phyloP scores from a whole-genome alignment of 1,139 yeast species.

The Nakaseomyces sp. region DNA sequence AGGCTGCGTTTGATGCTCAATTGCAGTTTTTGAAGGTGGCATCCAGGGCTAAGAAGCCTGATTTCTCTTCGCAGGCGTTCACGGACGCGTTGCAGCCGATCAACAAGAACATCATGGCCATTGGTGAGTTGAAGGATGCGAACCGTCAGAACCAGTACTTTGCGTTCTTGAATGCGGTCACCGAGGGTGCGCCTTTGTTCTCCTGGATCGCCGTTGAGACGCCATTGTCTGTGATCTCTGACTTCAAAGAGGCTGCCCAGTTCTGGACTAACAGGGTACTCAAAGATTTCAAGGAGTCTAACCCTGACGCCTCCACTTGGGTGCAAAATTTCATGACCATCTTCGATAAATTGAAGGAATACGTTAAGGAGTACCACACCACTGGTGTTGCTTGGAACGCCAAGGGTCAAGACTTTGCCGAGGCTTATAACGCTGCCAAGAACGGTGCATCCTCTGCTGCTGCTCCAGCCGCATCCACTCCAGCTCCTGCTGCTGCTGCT shows the following conservation, averaged over 20 bases:
- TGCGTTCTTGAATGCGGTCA: slow-evolving; percentile 71
- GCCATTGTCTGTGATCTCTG: slow-evolving; percentile 61
- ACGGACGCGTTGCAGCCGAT: slow-evolving; percentile 58
- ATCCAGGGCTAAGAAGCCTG: slow-evolving; percentile 56
- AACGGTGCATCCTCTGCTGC: slow-evolving; percentile 17
- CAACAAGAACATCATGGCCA: slow-evolving; percentile 49
- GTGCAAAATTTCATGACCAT: slow-evolving; percentile 54
- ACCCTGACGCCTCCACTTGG: slow-evolving; percentile 68
- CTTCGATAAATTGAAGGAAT: slow-evolving; percentile 60
- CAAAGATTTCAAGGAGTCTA: slow-evolving; percentile 71
- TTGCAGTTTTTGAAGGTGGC: slow-evolving; percentile 52
- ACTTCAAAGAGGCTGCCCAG: slow-evolving; percentile 83
- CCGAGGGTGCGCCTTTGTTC: slow-evolving; percentile 83
- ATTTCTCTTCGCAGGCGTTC: slow-evolving; percentile 44
- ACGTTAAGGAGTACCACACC: slow-evolving; percentile 68
- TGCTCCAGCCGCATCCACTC: slow-evolving; percentile 18
- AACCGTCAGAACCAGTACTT: slow-evolving; percentile 58
- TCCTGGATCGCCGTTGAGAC: slow-evolving; percentile 82
- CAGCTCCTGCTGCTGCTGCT: slow-evolving; percentile 8
- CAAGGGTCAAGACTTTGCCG: slow-evolving; percentile 42
- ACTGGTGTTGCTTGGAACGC: slow-evolving; percentile 78
- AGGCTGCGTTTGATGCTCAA: slow-evolving; percentile 54
- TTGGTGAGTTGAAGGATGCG: slow-evolving; percentile 59
- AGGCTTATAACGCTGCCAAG: slow-evolving; percentile 36
- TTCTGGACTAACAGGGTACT: slow-evolving; percentile 89